Base-by-base conservation (phyloP, 345 rosid genomes). In the Sonneratia caseolaris region DNA sequence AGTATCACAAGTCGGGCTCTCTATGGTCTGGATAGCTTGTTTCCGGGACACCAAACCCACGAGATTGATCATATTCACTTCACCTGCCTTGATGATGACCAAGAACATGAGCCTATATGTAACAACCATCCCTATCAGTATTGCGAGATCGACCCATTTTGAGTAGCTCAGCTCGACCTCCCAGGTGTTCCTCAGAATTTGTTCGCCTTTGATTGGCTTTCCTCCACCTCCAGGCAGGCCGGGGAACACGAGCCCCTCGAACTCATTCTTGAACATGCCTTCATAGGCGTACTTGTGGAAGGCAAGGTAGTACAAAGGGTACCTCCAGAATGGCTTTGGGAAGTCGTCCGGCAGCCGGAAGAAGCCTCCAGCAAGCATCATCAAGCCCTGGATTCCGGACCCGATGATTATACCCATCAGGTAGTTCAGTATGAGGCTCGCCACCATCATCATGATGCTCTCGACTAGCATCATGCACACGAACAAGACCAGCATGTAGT, bases 401-500 rank as follows among this genome's bases (percentile, higher is more conserved):
- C 72, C 72, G 5, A 56, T 68, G 8, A 62, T 59, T 6, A 72
- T 62, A 4, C 68, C 74, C 61, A 62, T 37, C 35, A 70, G 19
- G 56, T n/a, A 68, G 71, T 68, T 68, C 12, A 56, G 71, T 59
- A 72, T 42, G 22, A 62, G n/a, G 45, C 68, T 66, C 0, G 56
- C 68, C 3, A 32, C 74, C 22, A 72, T 38, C 47, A 62, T 64
- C 68, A 64, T 72, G n/a, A 72, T 24, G 35, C 49, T 66, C 55
- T 72, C 74, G 19, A 55, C 65, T 14, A 70, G 32, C 64, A 51
- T 70, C 64, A 55, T 57, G 70, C 84, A 76, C 11, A 78, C 74
- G 13, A 84, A 82, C 35, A 86, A 1, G 0, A 40, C 6, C 0
- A 56, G 0, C 2, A 67, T 24, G 32, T 81, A 86, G 82, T 74